Percentiles rank a stretch among this genome's conserved stretches.
Conservation (phyloP, 2,329 filamentous ascomycete genomes). For the Escovopsis weberi region DNA sequence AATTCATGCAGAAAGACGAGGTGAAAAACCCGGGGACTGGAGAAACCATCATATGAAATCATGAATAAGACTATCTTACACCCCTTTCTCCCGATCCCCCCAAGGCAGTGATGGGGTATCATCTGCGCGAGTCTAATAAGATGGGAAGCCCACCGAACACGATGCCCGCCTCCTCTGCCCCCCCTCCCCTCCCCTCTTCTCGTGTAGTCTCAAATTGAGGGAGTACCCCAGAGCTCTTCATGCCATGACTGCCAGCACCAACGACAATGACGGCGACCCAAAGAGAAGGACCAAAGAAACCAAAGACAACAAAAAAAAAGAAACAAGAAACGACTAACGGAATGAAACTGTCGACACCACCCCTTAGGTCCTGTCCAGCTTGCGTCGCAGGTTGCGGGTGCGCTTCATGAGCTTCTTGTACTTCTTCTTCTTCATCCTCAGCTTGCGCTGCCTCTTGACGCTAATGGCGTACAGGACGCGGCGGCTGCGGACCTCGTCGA, state of each 20-base stretch:
- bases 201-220: neutral
- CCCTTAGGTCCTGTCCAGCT: constrained; percentile 52
- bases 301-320: constrained; percentile 9
- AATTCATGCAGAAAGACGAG: too few species aligned
- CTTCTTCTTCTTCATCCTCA: constrained; percentile 99
- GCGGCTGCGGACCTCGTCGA: constrained; percentile 37
- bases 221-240: constrained; percentile 14
- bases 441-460: constrained; percentile 78
- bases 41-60: too few species aligned
- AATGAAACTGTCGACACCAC: constrained; percentile 13
- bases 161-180: constrained; percentile 12
- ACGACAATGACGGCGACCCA: too few species aligned
- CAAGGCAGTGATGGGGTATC: constrained; percentile 15
- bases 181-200: too few species aligned
- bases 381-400: constrained; percentile 77
- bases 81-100: neutral
- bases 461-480: constrained; percentile 66
- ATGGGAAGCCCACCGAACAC: constrained; percentile 14
- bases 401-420: constrained; percentile 98
- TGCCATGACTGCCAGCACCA: constrained; percentile 8
- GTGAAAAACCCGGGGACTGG: too few species aligned
- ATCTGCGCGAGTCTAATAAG: constrained; percentile 21
- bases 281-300: too few species aligned
- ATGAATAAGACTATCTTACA: neutral
- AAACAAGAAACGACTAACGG: constrained; percentile 5